A percentile compares a stretch with the other conserved stretches of the same genome.
Conservation (phyloP, 768 basidiomycete genomes). For the Boletus eberwhitei region DNA sequence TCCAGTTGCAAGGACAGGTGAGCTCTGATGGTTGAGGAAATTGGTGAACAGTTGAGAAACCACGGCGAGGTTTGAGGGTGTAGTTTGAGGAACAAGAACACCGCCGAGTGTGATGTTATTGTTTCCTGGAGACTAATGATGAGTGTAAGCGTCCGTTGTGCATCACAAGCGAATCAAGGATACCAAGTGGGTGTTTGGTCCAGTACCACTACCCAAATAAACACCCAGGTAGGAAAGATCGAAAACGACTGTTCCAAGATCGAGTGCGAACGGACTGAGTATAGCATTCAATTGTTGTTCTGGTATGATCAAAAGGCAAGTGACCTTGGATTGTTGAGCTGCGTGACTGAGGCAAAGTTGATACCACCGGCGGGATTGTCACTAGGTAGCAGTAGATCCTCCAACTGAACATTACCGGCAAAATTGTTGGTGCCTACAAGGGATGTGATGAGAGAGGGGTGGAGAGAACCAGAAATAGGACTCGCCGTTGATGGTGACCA, state of each 20-base stretch:
- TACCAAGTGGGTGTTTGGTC: constrained; percentile 51
- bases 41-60: constrained; percentile 66
- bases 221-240: constrained; percentile 56
- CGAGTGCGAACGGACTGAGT: constrained; percentile 61
- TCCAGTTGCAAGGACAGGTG: constrained; percentile 59
- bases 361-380: constrained; percentile 69
- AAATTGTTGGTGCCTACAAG: constrained; percentile 59
- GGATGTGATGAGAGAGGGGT: background rate
- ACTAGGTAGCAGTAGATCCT: constrained; percentile 61
- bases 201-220: constrained; percentile 53
- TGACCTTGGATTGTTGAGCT: constrained; percentile 57
- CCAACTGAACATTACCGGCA: constrained; percentile 48
- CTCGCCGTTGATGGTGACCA: constrained; percentile 52
- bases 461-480: background rate
- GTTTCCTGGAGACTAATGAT: constrained; percentile 43
- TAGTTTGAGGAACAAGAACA: constrained; percentile 50
- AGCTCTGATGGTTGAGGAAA: constrained; percentile 62
- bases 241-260: constrained; percentile 66
- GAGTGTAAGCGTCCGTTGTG: background rate
- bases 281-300: background rate
- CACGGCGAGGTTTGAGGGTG: constrained; percentile 40
- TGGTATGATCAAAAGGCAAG: background rate
- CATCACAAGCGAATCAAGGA: background rate
- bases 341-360: constrained; percentile 55
- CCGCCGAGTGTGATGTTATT: constrained; percentile 62